Conservation (phyloP, 2,329 filamentous ascomycete genomes). For the Lachnellula arida region DNA sequence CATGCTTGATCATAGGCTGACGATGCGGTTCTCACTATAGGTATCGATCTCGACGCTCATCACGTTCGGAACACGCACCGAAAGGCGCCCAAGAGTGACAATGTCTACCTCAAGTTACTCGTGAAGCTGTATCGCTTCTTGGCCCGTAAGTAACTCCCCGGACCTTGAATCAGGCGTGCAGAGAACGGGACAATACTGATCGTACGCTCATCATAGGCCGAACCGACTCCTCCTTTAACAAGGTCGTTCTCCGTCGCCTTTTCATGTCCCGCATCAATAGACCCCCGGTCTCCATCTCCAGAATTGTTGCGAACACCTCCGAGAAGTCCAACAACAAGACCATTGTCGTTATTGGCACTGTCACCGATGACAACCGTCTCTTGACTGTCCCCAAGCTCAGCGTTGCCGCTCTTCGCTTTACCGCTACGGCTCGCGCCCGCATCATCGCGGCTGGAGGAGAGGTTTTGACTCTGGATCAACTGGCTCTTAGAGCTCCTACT, state of each 20-base stretch:
- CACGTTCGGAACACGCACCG: slow-evolving; percentile 73
- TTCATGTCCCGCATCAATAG: slow-evolving; percentile 99
- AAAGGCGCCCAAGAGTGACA: slow-evolving; percentile 95
- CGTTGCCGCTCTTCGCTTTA: slow-evolving; percentile 94
- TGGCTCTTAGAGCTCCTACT: slow-evolving; percentile 90
- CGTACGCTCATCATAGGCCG: slow-evolving; percentile 56
- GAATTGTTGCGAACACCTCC: slow-evolving; percentile 71
- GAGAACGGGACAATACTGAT: slow-evolving; percentile 5
- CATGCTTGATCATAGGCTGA: slow-evolving; percentile 64
- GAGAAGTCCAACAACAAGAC: slow-evolving; percentile 69
- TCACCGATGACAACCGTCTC: slow-evolving; percentile 97
- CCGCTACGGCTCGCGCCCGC: slow-evolving; percentile 88
- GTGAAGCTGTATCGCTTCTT: slow-evolving; percentile 99
- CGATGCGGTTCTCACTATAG: slow-evolving; percentile 48
- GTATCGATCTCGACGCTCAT: slow-evolving; percentile 69
- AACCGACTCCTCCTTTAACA: slow-evolving; percentile 98
- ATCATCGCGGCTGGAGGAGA: slow-evolving; percentile 93
- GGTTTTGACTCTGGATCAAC: slow-evolving; percentile 92
- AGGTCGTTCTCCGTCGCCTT: slow-evolving; percentile 92
- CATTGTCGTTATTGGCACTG: slow-evolving; percentile 86
- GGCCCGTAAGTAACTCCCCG: slow-evolving; percentile 65
- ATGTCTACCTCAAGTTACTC: slow-evolving; percentile 94
- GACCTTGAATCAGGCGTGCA: background rate
- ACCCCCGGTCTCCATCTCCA: slow-evolving; percentile 88
- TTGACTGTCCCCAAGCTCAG: slow-evolving; percentile 86